Evolutionary conservation across 148 eudicot species (phyloP), one percentile per base, ranked within the genome.

Genomic region (Cornus florida): DNA sequence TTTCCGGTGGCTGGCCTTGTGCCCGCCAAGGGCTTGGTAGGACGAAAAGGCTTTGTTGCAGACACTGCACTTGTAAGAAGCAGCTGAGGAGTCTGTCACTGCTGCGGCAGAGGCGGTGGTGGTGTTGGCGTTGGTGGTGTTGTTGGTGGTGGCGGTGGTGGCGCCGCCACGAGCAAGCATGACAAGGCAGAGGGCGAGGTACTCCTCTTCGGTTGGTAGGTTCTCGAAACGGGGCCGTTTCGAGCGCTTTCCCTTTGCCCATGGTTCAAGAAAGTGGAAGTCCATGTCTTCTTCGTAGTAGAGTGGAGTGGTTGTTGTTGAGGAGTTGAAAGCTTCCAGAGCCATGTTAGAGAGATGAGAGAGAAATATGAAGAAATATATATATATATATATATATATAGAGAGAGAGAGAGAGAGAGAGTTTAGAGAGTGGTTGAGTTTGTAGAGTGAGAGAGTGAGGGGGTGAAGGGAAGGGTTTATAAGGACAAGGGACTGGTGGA

Each of bases 1-100:
- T 68, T 87, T 91, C 0, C 94, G 89, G 86, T 91, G 94, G 70
- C 94, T 91, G 10, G 94, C 89, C n/a, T 91, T 91, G 79, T 91
- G 94, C 1, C 94, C 94, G 23, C 94, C 94, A 38, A 91, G 75
- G 0, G 94, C 94, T 68, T 91, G 94, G 79, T 91, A 83, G 0
- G 92, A 83, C 0, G 79, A 32, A 74, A 89, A 91, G 2, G 70
- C 79, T 70, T 87, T 91, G 71, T 75, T 66, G 64, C 94, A 91
- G 7, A 91, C 88, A 66, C 73, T 80, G 41, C 94, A 91, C 82
- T 80, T 86, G 87, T 89, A 79, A 0, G 79, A 16, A 0, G 38
- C 19, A 12, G 79, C 0, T 19, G 19, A 7, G 1, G 38, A 35
- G 38, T 35, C 38, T 35, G 1, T 35, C 38, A 35, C 38, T 4